phyloP scores from a whole-genome alignment of 1,139 yeast species.

The Arxiozyma bovina region DNA sequence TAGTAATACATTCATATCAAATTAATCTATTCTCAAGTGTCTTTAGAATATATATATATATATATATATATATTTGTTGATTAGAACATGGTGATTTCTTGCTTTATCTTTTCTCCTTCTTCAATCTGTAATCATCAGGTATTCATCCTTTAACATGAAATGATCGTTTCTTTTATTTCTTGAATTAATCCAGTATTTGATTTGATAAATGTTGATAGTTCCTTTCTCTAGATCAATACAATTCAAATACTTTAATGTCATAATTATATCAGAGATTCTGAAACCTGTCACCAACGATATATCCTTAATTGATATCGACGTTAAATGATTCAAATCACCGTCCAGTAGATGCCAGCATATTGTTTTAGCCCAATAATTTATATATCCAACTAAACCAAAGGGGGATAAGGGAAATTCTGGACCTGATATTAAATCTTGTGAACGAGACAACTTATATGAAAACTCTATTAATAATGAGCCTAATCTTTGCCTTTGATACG shows the following conservation, averaged over 20 bases:
- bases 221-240: slow-evolving; percentile 33
- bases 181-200: neutral
- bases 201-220: neutral
- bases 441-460: slow-evolving; percentile 63
- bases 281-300: slow-evolving; percentile 59
- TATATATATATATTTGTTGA: neutral
- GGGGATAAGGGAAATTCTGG: slow-evolving; percentile 89
- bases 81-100: neutral
- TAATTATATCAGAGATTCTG: slow-evolving; percentile 56
- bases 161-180: neutral
- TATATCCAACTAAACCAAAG: slow-evolving; percentile 65
- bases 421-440: slow-evolving; percentile 56
- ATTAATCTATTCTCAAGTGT: neutral
- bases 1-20: too few species aligned
- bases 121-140: slow-evolving; percentile 23
- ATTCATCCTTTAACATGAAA: slow-evolving; percentile 20
- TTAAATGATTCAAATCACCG: slow-evolving; percentile 32
- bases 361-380: slow-evolving; percentile 65
- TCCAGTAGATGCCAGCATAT: slow-evolving; percentile 37
- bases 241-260: slow-evolving; percentile 55
- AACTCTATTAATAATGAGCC: slow-evolving; percentile 79
- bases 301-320: slow-evolving; percentile 39
- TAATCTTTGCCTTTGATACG: slow-evolving; percentile 68
- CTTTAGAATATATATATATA: too few species aligned
- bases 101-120: neutral